phyloP scores from a whole-genome alignment of 2,329 filamentous ascomycete species.

The Aureobasidium sp. region DNA sequence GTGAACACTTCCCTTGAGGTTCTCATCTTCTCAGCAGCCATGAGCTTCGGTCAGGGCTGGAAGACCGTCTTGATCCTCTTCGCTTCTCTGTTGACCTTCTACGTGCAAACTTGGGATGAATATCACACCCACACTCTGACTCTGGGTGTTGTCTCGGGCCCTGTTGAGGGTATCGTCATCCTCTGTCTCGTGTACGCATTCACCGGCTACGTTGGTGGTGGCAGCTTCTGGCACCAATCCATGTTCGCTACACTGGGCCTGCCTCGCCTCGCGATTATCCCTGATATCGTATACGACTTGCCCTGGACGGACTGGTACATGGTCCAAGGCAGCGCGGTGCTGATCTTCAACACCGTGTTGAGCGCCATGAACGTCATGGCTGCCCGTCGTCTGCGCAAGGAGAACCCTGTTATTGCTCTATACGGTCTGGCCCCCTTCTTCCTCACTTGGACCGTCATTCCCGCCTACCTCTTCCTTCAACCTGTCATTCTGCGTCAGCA shows the following conservation, averaged over 20 bases:
- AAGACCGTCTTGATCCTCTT: constrained; percentile 76
- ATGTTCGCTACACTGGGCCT: constrained; percentile 65
- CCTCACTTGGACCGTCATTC: constrained; percentile 66
- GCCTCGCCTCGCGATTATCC: constrained; percentile 55
- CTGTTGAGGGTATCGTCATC: constrained; percentile 87
- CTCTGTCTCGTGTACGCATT: constrained; percentile 73
- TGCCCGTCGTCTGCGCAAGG: constrained; percentile 64
- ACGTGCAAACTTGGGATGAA: constrained; percentile 98
- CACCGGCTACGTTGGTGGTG: constrained; percentile 78
- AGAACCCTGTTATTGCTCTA: constrained; percentile 65
- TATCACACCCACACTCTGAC: constrained; percentile 97
- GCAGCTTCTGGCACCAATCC: constrained; percentile 85
- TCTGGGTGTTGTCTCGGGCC: constrained; percentile 83
- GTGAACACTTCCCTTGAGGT: constrained; percentile 93
- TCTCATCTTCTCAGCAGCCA: constrained; percentile 80
- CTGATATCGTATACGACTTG: constrained; percentile 63
- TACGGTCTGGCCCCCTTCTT: constrained; percentile 78
- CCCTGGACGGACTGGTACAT: constrained; percentile 92
- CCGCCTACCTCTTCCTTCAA: constrained; percentile 74
- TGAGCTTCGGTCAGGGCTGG: constrained; percentile 92
- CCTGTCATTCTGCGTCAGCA: constrained; percentile 75
- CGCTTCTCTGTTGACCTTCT: constrained; percentile 86
- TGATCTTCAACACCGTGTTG: constrained; percentile 76
- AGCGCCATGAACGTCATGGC: constrained; percentile 76
- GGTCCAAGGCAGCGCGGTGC: constrained; percentile 70